Percentiles rank a stretch among this genome's conserved stretches.
phyloP scores from a whole-genome alignment of 345 rosid species.

The Brassica cretica region DNA sequence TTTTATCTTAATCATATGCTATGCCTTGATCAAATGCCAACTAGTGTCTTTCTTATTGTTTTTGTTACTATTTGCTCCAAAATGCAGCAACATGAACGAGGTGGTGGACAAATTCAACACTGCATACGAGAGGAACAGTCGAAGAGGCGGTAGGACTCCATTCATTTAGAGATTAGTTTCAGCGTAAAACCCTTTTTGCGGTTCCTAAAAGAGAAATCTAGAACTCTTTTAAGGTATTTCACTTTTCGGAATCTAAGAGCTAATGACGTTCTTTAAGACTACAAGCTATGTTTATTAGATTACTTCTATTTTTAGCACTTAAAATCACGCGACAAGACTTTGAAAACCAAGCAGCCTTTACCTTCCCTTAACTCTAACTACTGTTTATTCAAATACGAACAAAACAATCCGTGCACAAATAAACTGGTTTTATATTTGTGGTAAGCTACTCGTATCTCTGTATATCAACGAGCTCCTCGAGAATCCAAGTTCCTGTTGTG shows the following conservation, averaged over 20 bases:
- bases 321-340: not conserved
- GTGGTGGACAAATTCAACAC: constrained; percentile 91
- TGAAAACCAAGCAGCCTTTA: not conserved
- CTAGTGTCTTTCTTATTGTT: not conserved
- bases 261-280: constrained; percentile 15
- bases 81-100: constrained; percentile 86
- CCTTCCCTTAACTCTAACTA: constrained; percentile 1
- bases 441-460: constrained; percentile 72
- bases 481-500: constrained; percentile 57
- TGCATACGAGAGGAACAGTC: constrained; percentile 77
- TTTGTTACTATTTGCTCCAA: not conserved
- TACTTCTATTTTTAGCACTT: not conserved
- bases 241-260: constrained; percentile 22
- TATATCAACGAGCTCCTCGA: constrained; percentile 56
- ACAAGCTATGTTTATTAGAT: not conserved
- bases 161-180: constrained; percentile 52
- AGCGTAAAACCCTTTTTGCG: constrained; percentile 8
- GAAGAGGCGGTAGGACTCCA: constrained; percentile 79
- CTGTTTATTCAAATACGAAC: constrained; percentile 12
- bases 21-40: not conserved
- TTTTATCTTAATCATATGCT: not conserved
- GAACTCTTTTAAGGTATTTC: constrained; percentile 1
- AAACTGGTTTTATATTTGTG: constrained; percentile 37
- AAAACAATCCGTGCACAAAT: constrained; percentile 19
- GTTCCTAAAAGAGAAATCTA: constrained; percentile 6